Conservation (phyloP, 192 early-diverging fungal species). For the Pecoramyces ruminantium region DNA sequence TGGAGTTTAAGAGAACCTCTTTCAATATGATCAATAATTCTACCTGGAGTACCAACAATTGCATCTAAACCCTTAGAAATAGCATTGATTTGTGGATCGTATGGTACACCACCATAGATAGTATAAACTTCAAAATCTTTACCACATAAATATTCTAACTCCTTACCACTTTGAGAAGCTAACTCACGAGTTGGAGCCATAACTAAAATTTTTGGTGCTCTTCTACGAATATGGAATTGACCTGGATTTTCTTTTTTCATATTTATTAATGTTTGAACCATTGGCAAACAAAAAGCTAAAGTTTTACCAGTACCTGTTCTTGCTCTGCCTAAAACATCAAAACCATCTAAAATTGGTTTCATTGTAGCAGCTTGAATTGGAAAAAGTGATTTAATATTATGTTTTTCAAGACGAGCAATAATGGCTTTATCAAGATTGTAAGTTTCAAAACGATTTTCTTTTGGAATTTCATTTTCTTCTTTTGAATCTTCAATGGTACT, state of each 20-base stretch:
- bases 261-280: slow-evolving; percentile 47
- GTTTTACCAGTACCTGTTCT: slow-evolving; percentile 64
- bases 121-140: slow-evolving; percentile 41
- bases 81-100: slow-evolving; percentile 36
- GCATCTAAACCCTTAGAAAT: slow-evolving; percentile 22
- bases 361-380: slow-evolving; percentile 87
- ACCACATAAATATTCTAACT: slow-evolving; percentile 38
- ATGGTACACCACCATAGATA: slow-evolving; percentile 81
- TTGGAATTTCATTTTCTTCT: slow-evolving; percentile 25
- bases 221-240: slow-evolving; percentile 7
- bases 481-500: slow-evolving; percentile 8
- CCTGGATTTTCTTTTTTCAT: slow-evolving; percentile 5
- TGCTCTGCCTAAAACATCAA: slow-evolving; percentile 55
- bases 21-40: slow-evolving; percentile 45
- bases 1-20: slow-evolving; percentile 56
- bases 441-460: slow-evolving; percentile 29
- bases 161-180: slow-evolving; percentile 21
- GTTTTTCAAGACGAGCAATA: slow-evolving; percentile 40
- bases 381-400: slow-evolving; percentile 70
- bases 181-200: slow-evolving; percentile 6
- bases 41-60: slow-evolving; percentile 3
- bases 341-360: slow-evolving; percentile 48
- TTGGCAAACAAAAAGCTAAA: slow-evolving; percentile 63
- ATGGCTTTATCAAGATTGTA: slow-evolving; percentile 52
- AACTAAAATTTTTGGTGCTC: slow-evolving; percentile 8